phyloP scores from a whole-genome alignment of 805 yeast genomes.

The Starmerella bacillaris region DNA sequence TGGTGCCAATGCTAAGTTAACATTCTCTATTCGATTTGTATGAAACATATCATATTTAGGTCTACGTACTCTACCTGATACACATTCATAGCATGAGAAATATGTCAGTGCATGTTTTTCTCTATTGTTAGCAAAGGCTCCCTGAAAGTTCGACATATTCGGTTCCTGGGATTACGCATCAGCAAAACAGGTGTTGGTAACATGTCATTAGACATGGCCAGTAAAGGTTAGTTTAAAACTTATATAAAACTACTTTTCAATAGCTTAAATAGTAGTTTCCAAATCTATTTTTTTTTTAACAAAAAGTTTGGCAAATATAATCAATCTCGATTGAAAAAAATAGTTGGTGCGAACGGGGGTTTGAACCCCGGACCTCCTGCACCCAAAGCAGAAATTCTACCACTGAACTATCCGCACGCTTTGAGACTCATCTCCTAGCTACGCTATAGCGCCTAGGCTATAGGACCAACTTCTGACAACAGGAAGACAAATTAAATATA shows the following conservation, averaged over 20 bases:
- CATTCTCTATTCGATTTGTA: background rate
- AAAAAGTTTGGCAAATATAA: background rate
- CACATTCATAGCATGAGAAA: conserved; percentile 4
- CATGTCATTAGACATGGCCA: background rate
- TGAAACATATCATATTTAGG: background rate
- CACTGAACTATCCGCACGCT: conserved; percentile 13
- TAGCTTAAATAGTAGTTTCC: background rate
- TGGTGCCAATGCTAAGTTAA: conserved; percentile 7
- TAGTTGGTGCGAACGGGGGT: conserved; percentile 12
- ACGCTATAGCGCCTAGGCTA: background rate
- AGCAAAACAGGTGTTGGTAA: background rate
- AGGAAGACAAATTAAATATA: too few species aligned
- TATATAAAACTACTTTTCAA: background rate
- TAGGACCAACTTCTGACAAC: background rate
- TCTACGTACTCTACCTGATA: conserved; percentile 5
- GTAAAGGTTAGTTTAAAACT: background rate
- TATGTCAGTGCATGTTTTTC: background rate
- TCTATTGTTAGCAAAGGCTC: background rate
- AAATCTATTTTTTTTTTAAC: background rate
- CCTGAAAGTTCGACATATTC: too few species aligned
- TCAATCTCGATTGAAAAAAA: background rate
- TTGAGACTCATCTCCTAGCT: background rate
- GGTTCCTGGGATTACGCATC: background rate
- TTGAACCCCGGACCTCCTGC: conserved; percentile 13
- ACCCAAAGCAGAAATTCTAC: conserved; percentile 12